Evolutionary conservation across 2,329 filamentous ascomycete species (phyloP).

Genomic region (Paecilomyces formosus): DNA sequence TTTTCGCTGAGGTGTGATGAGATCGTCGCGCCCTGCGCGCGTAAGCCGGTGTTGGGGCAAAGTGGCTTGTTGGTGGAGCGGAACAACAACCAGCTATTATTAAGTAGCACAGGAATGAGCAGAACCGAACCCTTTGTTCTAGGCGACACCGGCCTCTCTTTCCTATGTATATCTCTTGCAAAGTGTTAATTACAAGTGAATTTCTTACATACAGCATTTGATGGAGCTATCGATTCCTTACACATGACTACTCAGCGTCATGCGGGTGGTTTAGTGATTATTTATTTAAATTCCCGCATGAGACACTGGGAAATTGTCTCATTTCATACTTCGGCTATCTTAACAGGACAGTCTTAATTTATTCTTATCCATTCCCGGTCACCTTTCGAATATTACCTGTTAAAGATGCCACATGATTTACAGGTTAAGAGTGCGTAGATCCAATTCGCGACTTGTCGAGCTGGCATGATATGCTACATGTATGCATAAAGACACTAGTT

Average conservation of each 20-base stretch:
- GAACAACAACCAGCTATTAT: not conserved
- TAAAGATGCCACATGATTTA: too few species aligned
- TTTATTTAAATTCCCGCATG: not conserved
- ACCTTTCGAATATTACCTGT: too few species aligned
- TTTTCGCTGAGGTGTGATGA: not conserved
- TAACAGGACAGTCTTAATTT: not conserved
- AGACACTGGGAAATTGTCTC: not conserved
- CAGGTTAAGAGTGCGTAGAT: too few species aligned
- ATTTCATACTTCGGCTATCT: not conserved
- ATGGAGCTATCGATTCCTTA: not conserved
- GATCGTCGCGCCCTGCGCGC: not conserved
- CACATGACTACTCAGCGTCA: not conserved
- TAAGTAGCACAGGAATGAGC: not conserved
- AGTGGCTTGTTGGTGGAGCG: not conserved
- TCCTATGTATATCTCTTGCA: not conserved
- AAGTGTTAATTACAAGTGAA: not conserved
- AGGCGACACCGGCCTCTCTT: not conserved
- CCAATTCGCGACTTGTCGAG: too few species aligned
- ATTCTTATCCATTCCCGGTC: not conserved
- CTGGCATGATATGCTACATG: too few species aligned
- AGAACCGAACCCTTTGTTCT: not conserved
- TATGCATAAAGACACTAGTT: too few species aligned
- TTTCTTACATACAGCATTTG: not conserved
- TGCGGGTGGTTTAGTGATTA: not conserved
- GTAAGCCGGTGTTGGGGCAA: not conserved